Conservation (phyloP, 2,329 filamentous ascomycete genomes). For the Ophiostoma sp. region DNA sequence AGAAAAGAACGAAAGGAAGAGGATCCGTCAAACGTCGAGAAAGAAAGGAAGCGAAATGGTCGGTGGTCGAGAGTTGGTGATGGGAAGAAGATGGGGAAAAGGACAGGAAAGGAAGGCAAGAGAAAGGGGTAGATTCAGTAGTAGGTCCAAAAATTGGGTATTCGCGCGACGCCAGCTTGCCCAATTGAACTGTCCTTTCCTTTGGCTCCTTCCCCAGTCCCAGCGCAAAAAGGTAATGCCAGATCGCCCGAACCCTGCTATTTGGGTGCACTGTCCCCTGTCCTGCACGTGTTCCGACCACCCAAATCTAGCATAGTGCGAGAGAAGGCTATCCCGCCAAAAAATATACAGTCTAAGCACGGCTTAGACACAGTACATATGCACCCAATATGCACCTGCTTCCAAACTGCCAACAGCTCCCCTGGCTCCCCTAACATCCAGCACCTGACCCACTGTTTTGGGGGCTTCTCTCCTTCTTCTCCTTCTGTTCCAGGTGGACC, state of each 20-base stretch:
- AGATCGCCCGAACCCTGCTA: constrained; percentile 29
- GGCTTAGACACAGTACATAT: neutral
- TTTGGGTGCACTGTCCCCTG: constrained; percentile 3
- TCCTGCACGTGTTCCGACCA: constrained; percentile 8
- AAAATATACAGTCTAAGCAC: too few species aligned
- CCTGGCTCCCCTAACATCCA: neutral
- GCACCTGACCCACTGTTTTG: neutral
- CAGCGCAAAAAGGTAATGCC: constrained; percentile 25
- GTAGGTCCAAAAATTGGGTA: constrained; percentile 7
- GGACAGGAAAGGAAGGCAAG: constrained; percentile 9
- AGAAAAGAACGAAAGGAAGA: neutral
- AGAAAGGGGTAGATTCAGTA: constrained; percentile 21
- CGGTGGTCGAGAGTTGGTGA: neutral
- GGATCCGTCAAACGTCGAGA: neutral
- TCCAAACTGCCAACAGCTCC: neutral
- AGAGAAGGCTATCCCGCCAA: neutral
- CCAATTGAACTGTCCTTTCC: constrained; percentile 4
- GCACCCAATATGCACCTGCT: neutral
- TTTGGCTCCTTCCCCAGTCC: neutral
- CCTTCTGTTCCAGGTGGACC: constrained; percentile 14
- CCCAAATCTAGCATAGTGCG: neutral
- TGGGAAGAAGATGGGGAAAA: neutral
- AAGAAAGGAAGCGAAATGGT: neutral
- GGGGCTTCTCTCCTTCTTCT: neutral
- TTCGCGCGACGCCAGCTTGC: constrained; percentile 13